These are phyloP conservation scores for Morella rubra DNA, from an alignment of 306 rosid genomes.

Conservation along the genomic window DNA sequence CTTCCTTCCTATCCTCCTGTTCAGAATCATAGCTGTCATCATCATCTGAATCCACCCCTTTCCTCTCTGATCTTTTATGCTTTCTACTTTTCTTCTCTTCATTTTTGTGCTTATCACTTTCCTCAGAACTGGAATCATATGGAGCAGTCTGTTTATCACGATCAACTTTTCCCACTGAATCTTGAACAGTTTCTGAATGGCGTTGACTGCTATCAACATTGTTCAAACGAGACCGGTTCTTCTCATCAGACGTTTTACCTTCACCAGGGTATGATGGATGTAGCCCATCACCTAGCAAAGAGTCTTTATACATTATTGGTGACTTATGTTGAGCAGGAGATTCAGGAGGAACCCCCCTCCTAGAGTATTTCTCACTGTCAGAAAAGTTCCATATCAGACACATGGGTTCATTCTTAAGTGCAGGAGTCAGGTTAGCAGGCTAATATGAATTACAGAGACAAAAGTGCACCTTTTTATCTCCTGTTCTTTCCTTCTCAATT, in stretches of 20 bases:
- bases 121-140: conserved; percentile 63
- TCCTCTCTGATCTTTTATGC: conserved; percentile 78
- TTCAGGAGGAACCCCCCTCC: conserved; percentile 36
- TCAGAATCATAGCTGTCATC: conserved; percentile 71
- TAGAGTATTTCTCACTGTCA: conserved; percentile 52
- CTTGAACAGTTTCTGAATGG: conserved; percentile 35
- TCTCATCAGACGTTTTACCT: conserved; percentile 49
- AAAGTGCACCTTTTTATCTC: conserved; percentile 46
- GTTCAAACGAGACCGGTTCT: conserved; percentile 37
- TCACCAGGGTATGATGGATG: conserved; percentile 40
- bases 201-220: conserved; percentile 32
- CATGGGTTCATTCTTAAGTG: conserved; percentile 12
- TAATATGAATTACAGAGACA: conserved; percentile 24
- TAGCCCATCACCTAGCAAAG: conserved; percentile 45
- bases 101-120: conserved; percentile 50
- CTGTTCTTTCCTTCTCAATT: conserved; percentile 41
- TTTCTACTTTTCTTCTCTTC: conserved; percentile 66
- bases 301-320: conserved; percentile 35
- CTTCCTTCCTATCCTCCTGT: conserved; percentile 70
- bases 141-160: conserved; percentile 37
- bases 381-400: conserved; percentile 32
- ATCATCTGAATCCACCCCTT: conserved; percentile 54
- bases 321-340: conserved; percentile 45
- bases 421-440: conserved; percentile 13
- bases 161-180: conserved; percentile 43